Conservation (phyloP, 441 rosid genomes). For the Gossypium gossypioides region DNA sequence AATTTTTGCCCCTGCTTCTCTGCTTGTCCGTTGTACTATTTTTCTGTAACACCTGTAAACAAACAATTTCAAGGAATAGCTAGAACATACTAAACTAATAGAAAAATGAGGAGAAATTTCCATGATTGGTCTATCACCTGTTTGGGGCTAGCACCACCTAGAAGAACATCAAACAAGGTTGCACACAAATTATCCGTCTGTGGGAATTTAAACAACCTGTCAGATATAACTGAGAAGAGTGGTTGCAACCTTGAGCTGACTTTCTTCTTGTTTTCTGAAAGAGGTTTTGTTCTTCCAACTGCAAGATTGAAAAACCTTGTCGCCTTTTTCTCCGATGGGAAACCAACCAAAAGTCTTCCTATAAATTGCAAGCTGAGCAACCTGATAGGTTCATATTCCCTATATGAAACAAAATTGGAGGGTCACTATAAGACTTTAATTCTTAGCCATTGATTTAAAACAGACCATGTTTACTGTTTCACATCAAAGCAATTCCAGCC, state of each 20-base stretch:
- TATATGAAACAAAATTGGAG: slow-evolving; percentile 24
- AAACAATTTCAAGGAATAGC: slow-evolving; percentile 5
- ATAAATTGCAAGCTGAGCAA: slow-evolving; percentile 90
- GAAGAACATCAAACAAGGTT: slow-evolving; percentile 91
- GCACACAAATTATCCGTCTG: slow-evolving; percentile 84
- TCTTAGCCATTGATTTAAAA: slow-evolving; percentile 5
- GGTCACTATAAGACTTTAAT: slow-evolving; percentile 7
- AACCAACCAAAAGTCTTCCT: slow-evolving; percentile 83
- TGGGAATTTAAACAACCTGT: slow-evolving; percentile 74
- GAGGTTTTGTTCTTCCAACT: slow-evolving; percentile 66
- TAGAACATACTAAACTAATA: not conserved
- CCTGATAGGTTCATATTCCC: slow-evolving; percentile 89
- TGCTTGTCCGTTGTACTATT: slow-evolving; percentile 56
- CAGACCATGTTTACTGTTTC: not conserved
- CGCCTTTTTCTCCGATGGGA: slow-evolving; percentile 86
- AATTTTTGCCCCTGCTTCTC: slow-evolving; percentile 51
- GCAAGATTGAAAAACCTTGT: slow-evolving; percentile 73
- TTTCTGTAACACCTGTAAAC: slow-evolving; percentile 75
- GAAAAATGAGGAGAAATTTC: slow-evolving; percentile 6
- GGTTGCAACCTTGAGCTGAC: slow-evolving; percentile 53
- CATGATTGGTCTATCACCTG: slow-evolving; percentile 48
- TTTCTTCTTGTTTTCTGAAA: slow-evolving; percentile 58
- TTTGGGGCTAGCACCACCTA: slow-evolving; percentile 99
- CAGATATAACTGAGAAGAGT: slow-evolving; percentile 65
- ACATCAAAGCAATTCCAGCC: not conserved